phyloP scores from a whole-genome alignment of 768 basidiomycete species.

The Lactarius deliciosus region DNA sequence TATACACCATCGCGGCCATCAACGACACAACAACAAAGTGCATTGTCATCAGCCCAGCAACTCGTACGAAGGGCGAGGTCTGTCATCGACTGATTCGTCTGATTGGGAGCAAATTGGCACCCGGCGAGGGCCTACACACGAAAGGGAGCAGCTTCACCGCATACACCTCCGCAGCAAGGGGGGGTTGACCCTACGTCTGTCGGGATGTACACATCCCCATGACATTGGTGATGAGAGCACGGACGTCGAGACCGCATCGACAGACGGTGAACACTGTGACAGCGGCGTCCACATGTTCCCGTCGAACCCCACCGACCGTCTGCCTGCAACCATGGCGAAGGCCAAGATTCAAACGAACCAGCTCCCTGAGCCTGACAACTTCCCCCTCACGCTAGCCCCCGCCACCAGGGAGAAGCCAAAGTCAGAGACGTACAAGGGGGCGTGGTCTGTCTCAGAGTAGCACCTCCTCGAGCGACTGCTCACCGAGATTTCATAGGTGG shows the following conservation, averaged over 20 bases:
- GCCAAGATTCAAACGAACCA: too few relatives aligned
- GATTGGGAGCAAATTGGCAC: constrained; percentile 41
- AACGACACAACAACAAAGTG: constrained; percentile 45
- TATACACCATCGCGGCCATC: constrained; percentile 32
- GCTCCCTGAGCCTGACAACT: too few relatives aligned
- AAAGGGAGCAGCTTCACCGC: constrained; percentile 54
- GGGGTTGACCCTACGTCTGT: constrained; percentile 31
- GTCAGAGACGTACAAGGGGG: too few relatives aligned
- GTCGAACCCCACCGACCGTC: too few relatives aligned
- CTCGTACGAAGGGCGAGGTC: constrained; percentile 53
- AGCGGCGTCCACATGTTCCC: too few relatives aligned
- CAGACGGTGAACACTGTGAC: too few relatives aligned
- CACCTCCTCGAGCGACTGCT: too few relatives aligned
- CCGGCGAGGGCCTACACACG: constrained; percentile 37
- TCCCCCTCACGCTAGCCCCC: too few relatives aligned
- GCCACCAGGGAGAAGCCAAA: too few relatives aligned
- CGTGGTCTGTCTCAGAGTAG: too few relatives aligned
- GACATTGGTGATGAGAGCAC: constrained; percentile 61
- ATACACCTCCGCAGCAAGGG: constrained; percentile 51
- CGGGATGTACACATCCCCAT: constrained; percentile 45
- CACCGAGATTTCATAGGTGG: too few relatives aligned
- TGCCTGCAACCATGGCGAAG: too few relatives aligned
- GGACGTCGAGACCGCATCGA: constrained; percentile 51
- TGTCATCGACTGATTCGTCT: constrained; percentile 50
- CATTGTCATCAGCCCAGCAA: constrained; percentile 54